Base-by-base conservation (phyloP, 2,329 filamentous ascomycete species). In the Colletotrichum abscissum region DNA sequence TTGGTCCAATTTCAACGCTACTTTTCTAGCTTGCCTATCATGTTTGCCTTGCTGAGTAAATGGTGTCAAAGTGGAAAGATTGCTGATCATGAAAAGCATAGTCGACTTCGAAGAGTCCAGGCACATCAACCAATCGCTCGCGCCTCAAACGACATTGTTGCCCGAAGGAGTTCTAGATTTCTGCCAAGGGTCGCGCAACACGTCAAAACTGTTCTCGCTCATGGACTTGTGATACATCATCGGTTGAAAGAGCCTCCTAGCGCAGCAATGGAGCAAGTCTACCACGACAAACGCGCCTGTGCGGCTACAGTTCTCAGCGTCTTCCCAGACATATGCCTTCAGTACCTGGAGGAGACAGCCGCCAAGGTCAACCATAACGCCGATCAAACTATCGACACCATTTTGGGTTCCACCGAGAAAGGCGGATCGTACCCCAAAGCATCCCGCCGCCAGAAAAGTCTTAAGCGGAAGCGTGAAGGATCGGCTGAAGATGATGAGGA, bases 281-380 rank as follows among this genome's bases (percentile, higher is more conserved):
- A 74, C 19, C 33, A 70, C 2, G 49, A 64, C 57, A 70, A 76
- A 52, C 28, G 69, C 26, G 69, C 72, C 6, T 85, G 81, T 75
- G 78, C 77, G 35, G 73, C 78, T 19, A 68, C 75, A 4, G 77
- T 85, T 16, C 74, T 81, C 9, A 58, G 69, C 5, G 60, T 87
- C 9, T 87, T 89, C 70, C 85, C 86, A 0, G 83, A 88, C 54
- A 86, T 89, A 2, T 87, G 84, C 70, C 80, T 77, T 0, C 72
- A 81, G 0, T 85, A 83, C 67, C 78, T 88, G 14, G 69, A 77
- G 6, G 58, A 72, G 5, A 68, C 83, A 5, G 78, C 78, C 3
- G 38, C 66, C 0, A 72, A 79, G 35, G 67, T 82, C 6, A 52
- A 33, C 2, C 81, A 83, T 72, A 64, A 82, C 52, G 19, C 80